These are phyloP conservation scores for Ramaria rubella DNA, from an alignment of 768 basidiomycete genomes.

Conservation along the genomic window DNA sequence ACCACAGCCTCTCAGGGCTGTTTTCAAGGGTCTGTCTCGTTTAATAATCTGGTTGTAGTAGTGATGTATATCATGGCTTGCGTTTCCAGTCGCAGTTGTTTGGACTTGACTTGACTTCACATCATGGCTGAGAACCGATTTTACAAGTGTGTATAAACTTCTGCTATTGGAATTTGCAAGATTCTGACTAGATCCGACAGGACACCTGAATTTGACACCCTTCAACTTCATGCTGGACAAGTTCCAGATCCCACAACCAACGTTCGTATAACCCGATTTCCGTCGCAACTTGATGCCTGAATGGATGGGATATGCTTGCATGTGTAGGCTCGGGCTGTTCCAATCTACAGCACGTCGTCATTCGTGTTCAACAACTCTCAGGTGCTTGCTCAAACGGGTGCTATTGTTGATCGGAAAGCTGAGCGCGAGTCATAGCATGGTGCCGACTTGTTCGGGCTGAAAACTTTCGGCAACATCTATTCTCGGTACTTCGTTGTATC, in stretches of 20 bases:
- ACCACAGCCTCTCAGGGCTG: no score
- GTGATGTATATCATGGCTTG: no score
- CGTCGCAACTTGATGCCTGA: neutral
- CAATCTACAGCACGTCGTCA: constrained; percentile 69
- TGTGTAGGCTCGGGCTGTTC: constrained; percentile 54
- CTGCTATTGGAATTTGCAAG: neutral
- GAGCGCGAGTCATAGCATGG: constrained; percentile 42
- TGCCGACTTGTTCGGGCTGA: constrained; percentile 63
- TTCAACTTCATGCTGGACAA: constrained; percentile 76
- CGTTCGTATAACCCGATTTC: constrained; percentile 17
- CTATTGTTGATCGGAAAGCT: no score
- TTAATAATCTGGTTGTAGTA: no score
- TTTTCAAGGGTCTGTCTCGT: no score
- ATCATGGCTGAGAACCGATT: constrained; percentile 12
- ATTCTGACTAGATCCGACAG: constrained; percentile 16
- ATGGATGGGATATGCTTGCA: neutral
- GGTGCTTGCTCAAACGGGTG: constrained; percentile 29
- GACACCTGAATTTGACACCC: constrained; percentile 67
- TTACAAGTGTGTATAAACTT: constrained; percentile 12
- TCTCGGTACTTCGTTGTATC: constrained; percentile 27
- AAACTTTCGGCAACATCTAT: constrained; percentile 54
- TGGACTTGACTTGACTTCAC: no score
- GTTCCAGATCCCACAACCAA: constrained; percentile 55
- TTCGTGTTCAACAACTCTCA: constrained; percentile 69
- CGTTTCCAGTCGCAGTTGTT: no score